Conservation (phyloP, 148 eudicot genomes). For the Amaranthus cruentus region DNA sequence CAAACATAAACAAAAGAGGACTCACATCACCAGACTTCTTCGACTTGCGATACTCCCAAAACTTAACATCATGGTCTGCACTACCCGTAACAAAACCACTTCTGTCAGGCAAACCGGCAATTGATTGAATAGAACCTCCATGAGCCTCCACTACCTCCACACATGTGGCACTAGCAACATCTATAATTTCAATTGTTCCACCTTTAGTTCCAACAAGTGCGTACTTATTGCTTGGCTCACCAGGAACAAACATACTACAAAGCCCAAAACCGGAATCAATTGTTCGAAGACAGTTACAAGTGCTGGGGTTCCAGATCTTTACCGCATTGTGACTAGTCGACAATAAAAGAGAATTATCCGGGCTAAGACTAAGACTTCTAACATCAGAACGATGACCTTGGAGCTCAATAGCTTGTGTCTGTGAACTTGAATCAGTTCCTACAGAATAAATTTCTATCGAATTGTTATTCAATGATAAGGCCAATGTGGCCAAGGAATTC, state of each 20-base stretch:
- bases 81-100: conserved; percentile 91
- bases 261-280: conserved; percentile 91
- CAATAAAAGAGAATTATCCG: conserved; percentile 86
- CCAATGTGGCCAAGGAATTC: conserved; percentile 63
- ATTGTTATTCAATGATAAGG: conserved; percentile 86
- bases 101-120: conserved; percentile 61
- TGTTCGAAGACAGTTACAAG: conserved; percentile 80
- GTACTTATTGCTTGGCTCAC: conserved; percentile 49
- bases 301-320: conserved; percentile 97
- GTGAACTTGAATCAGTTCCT: conserved; percentile 42
- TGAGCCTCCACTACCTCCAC: conserved; percentile 89
- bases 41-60: conserved; percentile 65
- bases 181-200: conserved; percentile 78
- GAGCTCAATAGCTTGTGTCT: conserved; percentile 67
- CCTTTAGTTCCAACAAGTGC: conserved; percentile 91
- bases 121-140: conserved; percentile 76
- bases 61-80: conserved; percentile 87
- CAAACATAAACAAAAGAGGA: conserved; percentile 15
- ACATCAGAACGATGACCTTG: conserved; percentile 92
- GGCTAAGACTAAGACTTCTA: conserved; percentile 84
- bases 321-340: conserved; percentile 85
- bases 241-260: conserved; percentile 87
- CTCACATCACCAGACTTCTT: conserved; percentile 59
- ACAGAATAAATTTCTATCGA: conserved; percentile 67
- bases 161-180: conserved; percentile 80